phyloP scores from a whole-genome alignment of 805 yeast species.

The Torulaspora gathmanii region DNA sequence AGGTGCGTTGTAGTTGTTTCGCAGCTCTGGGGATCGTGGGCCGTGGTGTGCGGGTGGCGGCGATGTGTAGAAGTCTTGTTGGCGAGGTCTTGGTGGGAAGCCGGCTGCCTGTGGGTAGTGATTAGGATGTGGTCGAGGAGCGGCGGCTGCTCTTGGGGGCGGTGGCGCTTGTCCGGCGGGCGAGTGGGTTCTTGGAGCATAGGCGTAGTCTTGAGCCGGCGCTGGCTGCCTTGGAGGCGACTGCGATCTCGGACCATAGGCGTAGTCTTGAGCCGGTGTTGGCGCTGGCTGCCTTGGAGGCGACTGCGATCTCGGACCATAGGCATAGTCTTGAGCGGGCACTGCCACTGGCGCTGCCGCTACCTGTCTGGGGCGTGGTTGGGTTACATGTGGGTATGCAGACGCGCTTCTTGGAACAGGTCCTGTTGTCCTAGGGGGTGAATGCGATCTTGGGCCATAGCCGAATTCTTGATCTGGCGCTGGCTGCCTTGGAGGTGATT shows the following conservation, averaged over 20 bases:
- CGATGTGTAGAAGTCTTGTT: too few relatives aligned
- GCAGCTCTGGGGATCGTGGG: too few relatives aligned
- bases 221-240: not conserved
- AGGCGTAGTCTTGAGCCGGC: not conserved
- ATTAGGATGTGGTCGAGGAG: too few relatives aligned
- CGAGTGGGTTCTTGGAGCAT: not conserved
- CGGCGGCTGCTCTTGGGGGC: too few relatives aligned
- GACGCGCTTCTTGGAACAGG: too few relatives aligned
- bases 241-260: not conserved
- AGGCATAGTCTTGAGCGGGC: not conserved
- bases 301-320: not conserved
- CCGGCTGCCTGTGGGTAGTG: too few relatives aligned
- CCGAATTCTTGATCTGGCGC: not conserved
- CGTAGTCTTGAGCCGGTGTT: not conserved
- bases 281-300: not conserved
- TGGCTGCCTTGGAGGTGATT: not conserved
- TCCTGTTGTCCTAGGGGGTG: not conserved
- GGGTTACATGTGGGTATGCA: too few relatives aligned
- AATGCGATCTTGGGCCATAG: not conserved
- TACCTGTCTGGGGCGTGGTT: too few relatives aligned
- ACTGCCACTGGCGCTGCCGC: not conserved
- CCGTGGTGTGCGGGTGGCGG: too few relatives aligned
- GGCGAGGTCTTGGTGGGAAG: too few relatives aligned
- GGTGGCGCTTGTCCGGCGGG: not conserved
- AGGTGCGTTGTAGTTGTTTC: too few relatives aligned